A percentile compares a stretch with the other conserved stretches of the same genome.
Evolutionary conservation across 1,139 yeast genomes (phyloP).

Genomic region (Nakaseomyces delphensis): DNA sequence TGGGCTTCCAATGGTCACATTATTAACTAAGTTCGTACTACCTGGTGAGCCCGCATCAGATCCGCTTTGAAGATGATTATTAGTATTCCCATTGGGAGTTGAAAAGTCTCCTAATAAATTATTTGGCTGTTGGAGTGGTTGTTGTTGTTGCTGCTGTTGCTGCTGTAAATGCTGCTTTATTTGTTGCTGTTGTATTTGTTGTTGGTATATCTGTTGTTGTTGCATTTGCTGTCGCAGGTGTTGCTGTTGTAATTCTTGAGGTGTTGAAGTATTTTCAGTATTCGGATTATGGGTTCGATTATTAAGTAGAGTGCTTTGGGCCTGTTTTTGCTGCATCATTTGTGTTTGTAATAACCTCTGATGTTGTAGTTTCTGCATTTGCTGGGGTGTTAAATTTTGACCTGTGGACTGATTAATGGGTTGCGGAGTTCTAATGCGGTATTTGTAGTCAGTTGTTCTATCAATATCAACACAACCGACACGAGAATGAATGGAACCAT

Average conservation of each 20-base stretch:
- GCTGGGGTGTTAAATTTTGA: conserved; percentile 41
- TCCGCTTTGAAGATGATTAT: conserved; percentile 24
- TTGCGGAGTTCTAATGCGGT: conserved; percentile 61
- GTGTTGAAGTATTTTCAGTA: conserved; percentile 6
- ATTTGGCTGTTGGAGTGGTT: conserved; percentile 34
- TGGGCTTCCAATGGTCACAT: conserved; percentile 5
- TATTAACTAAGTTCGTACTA: conserved; percentile 9
- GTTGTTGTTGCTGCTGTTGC: conserved; percentile 34
- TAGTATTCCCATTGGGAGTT: conserved; percentile 15
- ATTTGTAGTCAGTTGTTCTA: conserved; percentile 45
- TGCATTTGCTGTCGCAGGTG: conserved; percentile 3
- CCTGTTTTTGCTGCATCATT: conserved; percentile 28
- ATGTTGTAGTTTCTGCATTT: conserved; percentile 32
- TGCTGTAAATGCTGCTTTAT: conserved; percentile 38
- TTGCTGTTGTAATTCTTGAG: conserved; percentile 9
- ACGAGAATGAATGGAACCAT: conserved; percentile 66
- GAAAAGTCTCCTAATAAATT: conserved; percentile 16
- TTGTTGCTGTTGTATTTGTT: conserved; percentile 31
- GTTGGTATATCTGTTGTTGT: conserved; percentile 1
- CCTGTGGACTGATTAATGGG: conserved; percentile 19
- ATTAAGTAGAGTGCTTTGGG: conserved; percentile 24
- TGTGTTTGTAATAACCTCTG: conserved; percentile 33
- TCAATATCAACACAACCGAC: conserved; percentile 69
- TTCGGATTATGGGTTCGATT: conserved; percentile 16
- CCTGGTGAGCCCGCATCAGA: conserved; percentile 11